Base-by-base conservation (phyloP, 2,329 filamentous ascomycete genomes). In the Mariannaea sp. region DNA sequence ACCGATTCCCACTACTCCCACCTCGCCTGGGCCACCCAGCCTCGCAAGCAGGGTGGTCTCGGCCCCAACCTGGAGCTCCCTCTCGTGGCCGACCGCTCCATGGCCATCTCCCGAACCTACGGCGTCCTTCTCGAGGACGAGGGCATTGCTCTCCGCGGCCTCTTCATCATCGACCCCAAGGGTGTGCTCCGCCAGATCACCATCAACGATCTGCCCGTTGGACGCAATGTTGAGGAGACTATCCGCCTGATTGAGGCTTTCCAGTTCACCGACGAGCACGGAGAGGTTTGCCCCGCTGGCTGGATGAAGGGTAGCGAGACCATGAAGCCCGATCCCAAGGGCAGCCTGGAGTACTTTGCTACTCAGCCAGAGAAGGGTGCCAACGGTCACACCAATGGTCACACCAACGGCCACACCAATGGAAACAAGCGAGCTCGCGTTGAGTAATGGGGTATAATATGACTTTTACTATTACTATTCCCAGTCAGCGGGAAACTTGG, bases 261-360 rank as follows among this genome's bases (percentile, higher is more conserved):
- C 71, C 89, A 92, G 72, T 90, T 93, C 77, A 89, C 89, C 10
- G 88, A 92, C 62, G 88, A 90, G 62, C 90, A 89, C 79, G 92
- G 91, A 73, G 85, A 90, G 69, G 82, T 90, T 49, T 92, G 77
- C 72, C 77, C 77, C 38, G 77, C 77, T 48, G 77, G 77, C 64
- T 80, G 77, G 77, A 72, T 74, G 55, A 68, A 73, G 54, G 77
- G 77, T 44, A 68, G 67, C 65, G 74, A 78, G 70, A 73, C 71
- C 46, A 79, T 80, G 71, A 80, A 80, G 75, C 74, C 77, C 52
- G 77, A 78, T 54, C 77, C 77, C 59, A 79, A 79, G 71, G 76
- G 74, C 47, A 78, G 74, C 62, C 70, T 79, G 30, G 76, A 79
- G 67, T 80, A 80, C 68, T 80, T 80, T 43, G 54, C 59, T 29